Evolutionary conservation across 164 flowering plant genomes (phyloP), one percentile per base, ranked within the genome.

Genomic region (Chimonanthus salicifolius): DNA sequence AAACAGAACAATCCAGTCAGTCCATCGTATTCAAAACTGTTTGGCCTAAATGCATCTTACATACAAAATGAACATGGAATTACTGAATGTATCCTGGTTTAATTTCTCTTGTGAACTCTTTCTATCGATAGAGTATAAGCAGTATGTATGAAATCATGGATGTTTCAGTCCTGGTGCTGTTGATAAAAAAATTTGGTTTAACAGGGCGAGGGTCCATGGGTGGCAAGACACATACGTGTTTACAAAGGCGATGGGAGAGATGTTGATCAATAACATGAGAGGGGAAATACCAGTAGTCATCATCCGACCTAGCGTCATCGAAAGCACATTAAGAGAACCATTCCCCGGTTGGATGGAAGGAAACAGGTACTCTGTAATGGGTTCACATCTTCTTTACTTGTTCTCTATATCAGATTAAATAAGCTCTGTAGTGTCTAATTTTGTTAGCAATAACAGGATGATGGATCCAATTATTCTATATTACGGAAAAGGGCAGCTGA

Each of bases 261-360:
- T 94, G 98, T n/a, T 91, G 82, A 84, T 94, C 16, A 87, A 90
- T 47, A 83, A 71, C 50, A 79, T 83, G 84, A 92, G 92, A 78
- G 97, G 91, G 13, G 92, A 90, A 2, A 77, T 88, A 67, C 98
- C 97, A 0, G 90, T 90, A 3, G 94, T 87, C 62, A 87, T 94
- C 8, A 85, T 94, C 4, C 81, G 98, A 33, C 98, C 98, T 0
- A 92, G 97, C 64, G 89, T 92, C 46, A 91, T 94, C 5, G 98
- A 92, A 75, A 92, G 97, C 83, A 92, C 97, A 62, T 84, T 63
- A 72, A 83, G 74, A 71, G 97, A 92, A 60, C 97, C 97, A 18
- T 92, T 94, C 74, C 90, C 98, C 13, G 98, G 98, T 75, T 94
- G 98, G 98, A 92, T 94, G 85, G 97, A 94, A 87, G 98, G 98